Evolutionary conservation across 306 rosid species (phyloP), one percentile per base, ranked within the genome.

Genomic region (Crotalaria pallida): DNA sequence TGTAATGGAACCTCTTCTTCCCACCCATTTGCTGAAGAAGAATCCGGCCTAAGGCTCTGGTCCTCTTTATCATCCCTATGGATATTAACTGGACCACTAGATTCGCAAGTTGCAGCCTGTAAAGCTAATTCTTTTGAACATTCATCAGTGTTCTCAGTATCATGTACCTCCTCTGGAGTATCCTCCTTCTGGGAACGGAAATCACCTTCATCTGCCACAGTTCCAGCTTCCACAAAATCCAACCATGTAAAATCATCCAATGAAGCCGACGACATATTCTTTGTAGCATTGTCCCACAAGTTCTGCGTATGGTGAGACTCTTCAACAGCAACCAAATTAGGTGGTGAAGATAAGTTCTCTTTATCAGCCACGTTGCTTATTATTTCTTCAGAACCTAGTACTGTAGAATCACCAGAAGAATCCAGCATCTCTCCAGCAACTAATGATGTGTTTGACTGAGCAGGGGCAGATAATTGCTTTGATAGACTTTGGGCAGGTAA

Each of bases 1-100:
- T 86, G 95, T 71, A 85, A 60, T 19, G 96, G 97, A 13, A 65
- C 71, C 80, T 89, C 97, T 11, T 91, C 95, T 64, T 86, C 92
- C 91, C 84, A 78, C 13, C 81, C 72, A 78, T 80, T 82, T 24
- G 34, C 72, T 16, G 86, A 83, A 49, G 89, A 84, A 76, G 65
- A 73, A 59, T 75, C 75, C 0, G 77, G 83, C 48, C 70, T 77
- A 62, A 23, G 58, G 72, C 61, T 75, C 27, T 67, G 75, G 47
- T 73, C 85, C 21, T 58, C 82, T 56, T 58, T 65, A 58, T 73
- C 84, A 17, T 58, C 82, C 59, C 55, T 67, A 62, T 47, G 65
- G 6, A 49, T 59, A 48, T 22, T 72, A 58, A n/a, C 60, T 78
- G 71, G 88, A 57, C 49, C 49, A 48, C 77, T 66, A 36, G 84